These are phyloP conservation scores for Chalciporus piperatus DNA, from an alignment of 768 basidiomycete genomes.

Conservation along the genomic window DNA sequence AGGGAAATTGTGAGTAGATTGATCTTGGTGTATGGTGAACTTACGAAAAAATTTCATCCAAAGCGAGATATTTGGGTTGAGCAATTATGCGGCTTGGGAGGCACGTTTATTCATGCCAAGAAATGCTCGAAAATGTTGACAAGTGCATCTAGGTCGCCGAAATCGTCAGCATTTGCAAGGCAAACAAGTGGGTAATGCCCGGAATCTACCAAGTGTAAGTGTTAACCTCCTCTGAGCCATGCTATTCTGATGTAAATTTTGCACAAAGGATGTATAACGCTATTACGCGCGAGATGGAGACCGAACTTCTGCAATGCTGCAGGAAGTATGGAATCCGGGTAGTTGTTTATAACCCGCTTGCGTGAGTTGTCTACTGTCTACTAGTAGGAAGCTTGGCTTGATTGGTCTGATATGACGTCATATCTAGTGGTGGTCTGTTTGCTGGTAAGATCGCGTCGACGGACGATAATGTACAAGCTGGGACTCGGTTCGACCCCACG, in stretches of 20 bases:
- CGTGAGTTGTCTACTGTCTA: background rate
- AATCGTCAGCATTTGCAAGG: background rate
- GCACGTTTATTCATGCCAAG: too few species aligned
- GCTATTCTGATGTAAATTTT: too few species aligned
- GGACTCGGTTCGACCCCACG: background rate
- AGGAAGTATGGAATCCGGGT: too few species aligned
- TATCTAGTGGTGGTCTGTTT: background rate
- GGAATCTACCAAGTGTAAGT: background rate
- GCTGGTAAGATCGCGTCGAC: background rate
- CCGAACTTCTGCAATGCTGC: too few species aligned
- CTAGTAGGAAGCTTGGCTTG: too few species aligned
- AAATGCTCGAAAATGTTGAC: background rate
- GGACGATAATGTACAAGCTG: background rate
- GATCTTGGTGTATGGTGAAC: conserved; percentile 18
- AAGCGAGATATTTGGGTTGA: background rate
- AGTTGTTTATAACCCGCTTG: background rate
- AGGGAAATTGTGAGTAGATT: conserved; percentile 34
- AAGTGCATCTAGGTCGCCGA: background rate
- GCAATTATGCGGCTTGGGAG: background rate
- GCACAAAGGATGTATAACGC: too few species aligned
- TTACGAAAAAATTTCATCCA: background rate
- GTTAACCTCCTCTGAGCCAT: too few species aligned
- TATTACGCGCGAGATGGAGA: too few species aligned
- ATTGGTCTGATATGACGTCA: background rate
- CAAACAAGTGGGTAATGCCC: background rate